These are phyloP conservation scores for Raphanus sativus DNA, from an alignment of 345 rosid species.

Conservation along the genomic window DNA sequence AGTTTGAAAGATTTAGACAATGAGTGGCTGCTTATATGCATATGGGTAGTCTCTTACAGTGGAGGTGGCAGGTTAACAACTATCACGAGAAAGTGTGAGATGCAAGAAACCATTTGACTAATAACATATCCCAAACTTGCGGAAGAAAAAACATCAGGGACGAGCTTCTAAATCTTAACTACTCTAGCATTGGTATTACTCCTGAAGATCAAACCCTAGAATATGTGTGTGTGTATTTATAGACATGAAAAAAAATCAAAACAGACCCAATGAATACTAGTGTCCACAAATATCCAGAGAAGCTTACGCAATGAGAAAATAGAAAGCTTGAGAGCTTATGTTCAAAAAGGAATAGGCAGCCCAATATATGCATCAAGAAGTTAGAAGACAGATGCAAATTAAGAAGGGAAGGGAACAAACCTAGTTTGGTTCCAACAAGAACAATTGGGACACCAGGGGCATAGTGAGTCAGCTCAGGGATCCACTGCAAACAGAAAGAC, in stretches of 20 bases:
- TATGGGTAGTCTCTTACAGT: neutral
- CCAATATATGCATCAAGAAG: neutral
- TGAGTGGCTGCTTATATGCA: neutral
- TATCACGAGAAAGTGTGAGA: slow-evolving; percentile 10
- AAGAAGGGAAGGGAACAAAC: slow-evolving; percentile 36
- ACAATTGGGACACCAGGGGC: slow-evolving; percentile 91
- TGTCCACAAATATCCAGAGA: neutral
- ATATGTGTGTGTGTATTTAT: neutral
- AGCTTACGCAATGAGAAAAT: neutral
- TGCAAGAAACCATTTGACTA: neutral
- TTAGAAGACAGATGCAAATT: neutral
- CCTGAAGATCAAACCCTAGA: too few relatives aligned
- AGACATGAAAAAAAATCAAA: neutral
- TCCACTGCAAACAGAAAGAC: slow-evolving; percentile 63
- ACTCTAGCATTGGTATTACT: slow-evolving; percentile 3
- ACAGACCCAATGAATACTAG: neutral
- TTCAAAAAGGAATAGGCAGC: neutral
- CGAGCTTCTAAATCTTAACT: neutral
- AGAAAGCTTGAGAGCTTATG: neutral
- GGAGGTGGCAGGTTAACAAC: slow-evolving; percentile 10
- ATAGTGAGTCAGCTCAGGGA: slow-evolving; percentile 91
- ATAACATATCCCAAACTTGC: neutral
- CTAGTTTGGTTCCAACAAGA: slow-evolving; percentile 95
- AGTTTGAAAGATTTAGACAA: neutral
- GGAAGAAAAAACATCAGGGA: neutral